Conservation (phyloP, 768 basidiomycete genomes). For the Mrakia frigida region DNA sequence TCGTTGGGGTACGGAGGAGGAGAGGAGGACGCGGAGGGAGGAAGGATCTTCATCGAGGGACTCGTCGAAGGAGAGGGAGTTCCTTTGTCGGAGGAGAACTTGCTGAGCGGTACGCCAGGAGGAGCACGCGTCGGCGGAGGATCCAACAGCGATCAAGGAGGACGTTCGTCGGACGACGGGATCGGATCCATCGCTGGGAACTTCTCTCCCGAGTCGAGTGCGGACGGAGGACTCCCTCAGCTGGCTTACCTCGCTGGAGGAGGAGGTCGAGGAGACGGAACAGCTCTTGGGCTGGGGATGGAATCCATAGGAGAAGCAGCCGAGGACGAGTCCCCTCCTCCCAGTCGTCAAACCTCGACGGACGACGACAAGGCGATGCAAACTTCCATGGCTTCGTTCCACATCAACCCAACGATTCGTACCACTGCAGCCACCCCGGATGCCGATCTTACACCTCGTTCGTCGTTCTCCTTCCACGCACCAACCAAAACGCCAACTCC, state of each 20-base stretch:
- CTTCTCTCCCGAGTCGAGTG: slow-evolving; percentile 20
- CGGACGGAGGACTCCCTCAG: background rate
- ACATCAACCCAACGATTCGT: background rate
- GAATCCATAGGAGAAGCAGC: slow-evolving; percentile 28
- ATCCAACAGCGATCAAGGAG: background rate
- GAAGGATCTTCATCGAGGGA: slow-evolving; percentile 22
- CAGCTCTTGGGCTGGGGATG: background rate
- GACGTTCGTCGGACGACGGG: background rate
- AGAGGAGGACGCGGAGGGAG: background rate
- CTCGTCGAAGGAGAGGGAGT: slow-evolving; percentile 25
- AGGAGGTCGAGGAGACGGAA: background rate
- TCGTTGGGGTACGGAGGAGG: background rate
- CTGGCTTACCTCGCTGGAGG: background rate
- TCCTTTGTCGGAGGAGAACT: background rate
- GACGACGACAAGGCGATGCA: background rate
- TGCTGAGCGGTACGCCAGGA: background rate
- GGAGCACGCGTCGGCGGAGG: background rate
- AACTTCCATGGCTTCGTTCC: background rate
- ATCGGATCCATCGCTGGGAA: background rate
- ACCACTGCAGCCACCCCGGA: slow-evolving; percentile 36
- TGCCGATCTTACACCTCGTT: slow-evolving; percentile 43
- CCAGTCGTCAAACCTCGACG: background rate
- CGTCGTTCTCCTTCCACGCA: slow-evolving; percentile 37
- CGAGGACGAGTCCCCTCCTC: slow-evolving; percentile 17
- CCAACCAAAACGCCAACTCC: slow-evolving; percentile 34